A percentile compares a stretch with the other conserved stretches of the same genome.
These are phyloP conservation scores for Ulota crispa DNA, from an alignment of 225 moss, liverwort and hornwort species.

Conservation along the genomic window DNA sequence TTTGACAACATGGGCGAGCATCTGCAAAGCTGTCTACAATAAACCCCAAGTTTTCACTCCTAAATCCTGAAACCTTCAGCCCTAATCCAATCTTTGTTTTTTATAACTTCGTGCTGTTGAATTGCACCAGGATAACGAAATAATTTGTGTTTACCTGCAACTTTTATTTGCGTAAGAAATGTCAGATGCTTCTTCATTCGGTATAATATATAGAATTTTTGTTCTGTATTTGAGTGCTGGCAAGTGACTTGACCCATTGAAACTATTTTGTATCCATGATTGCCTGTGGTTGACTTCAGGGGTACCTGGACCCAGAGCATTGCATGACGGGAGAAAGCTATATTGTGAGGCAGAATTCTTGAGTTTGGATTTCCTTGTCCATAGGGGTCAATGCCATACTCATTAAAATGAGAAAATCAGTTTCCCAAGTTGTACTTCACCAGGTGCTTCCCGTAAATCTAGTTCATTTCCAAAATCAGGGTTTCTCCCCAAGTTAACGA, in stretches of 20 bases:
- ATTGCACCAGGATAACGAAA: background rate
- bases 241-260: background rate
- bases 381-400: no score
- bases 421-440: no score
- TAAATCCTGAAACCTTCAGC: background rate
- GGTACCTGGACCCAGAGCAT: slow-evolving; percentile 88
- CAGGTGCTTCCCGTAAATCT: no score
- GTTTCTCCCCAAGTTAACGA: no score
- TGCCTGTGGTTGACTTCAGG: slow-evolving; percentile 27
- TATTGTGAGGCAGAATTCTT: no score
- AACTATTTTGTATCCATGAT: background rate
- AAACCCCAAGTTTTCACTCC: background rate
- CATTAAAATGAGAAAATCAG: no score
- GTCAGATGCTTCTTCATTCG: no score
- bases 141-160: background rate
- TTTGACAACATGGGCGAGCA: background rate
- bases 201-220: background rate
- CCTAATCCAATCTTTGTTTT: background rate
- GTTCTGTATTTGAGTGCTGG: background rate
- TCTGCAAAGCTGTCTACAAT: no score
- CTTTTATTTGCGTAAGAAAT: no score
- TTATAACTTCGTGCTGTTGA: background rate
- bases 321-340: slow-evolving; percentile 48
- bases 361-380: no score
- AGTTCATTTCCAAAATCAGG: no score